Evolutionary conservation across 495 filamentous ascomycete genomes (phyloP).

Genomic region (Daldinia loculata): DNA sequence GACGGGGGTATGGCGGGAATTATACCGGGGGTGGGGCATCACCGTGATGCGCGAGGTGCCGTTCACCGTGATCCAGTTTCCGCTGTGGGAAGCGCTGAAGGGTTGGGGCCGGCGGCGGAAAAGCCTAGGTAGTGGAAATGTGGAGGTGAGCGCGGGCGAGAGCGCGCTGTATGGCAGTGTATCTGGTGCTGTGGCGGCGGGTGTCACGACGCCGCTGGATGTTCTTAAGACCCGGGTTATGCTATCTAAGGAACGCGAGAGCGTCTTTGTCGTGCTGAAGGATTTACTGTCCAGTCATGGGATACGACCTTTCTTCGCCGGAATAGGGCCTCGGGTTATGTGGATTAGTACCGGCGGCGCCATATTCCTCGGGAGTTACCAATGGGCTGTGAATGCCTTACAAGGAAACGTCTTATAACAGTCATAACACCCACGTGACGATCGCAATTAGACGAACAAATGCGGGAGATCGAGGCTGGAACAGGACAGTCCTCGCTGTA

Average conservation of each 20-base stretch:
- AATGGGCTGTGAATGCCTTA: slow-evolving; percentile 83
- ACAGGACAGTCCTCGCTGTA: slow-evolving; percentile 20
- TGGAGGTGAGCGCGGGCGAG: slow-evolving; percentile 73
- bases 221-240: slow-evolving; percentile 97
- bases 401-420: slow-evolving; percentile 50
- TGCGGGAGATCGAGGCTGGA: background rate
- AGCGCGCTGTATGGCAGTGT: slow-evolving; percentile 87
- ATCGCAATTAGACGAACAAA: slow-evolving; percentile 1
- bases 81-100: slow-evolving; percentile 95
- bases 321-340: slow-evolving; percentile 85
- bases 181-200: slow-evolving; percentile 86
- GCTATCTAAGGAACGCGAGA: slow-evolving; percentile 72
- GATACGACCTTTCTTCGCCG: slow-evolving; percentile 80
- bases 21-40: slow-evolving; percentile 90
- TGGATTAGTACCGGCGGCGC: slow-evolving; percentile 96
- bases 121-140: background rate
- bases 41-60: slow-evolving; percentile 96
- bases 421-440: slow-evolving; percentile 1
- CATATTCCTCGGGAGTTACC: slow-evolving; percentile 95
- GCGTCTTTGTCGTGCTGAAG: slow-evolving; percentile 65
- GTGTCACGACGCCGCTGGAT: slow-evolving; percentile 90
- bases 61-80: slow-evolving; percentile 96
- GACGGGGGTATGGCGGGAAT: slow-evolving; percentile 73
- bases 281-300: slow-evolving; percentile 77
- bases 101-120: slow-evolving; percentile 52